Base-by-base conservation (phyloP, 2,329 filamentous ascomycete species). In the Fusarium sp. region DNA sequence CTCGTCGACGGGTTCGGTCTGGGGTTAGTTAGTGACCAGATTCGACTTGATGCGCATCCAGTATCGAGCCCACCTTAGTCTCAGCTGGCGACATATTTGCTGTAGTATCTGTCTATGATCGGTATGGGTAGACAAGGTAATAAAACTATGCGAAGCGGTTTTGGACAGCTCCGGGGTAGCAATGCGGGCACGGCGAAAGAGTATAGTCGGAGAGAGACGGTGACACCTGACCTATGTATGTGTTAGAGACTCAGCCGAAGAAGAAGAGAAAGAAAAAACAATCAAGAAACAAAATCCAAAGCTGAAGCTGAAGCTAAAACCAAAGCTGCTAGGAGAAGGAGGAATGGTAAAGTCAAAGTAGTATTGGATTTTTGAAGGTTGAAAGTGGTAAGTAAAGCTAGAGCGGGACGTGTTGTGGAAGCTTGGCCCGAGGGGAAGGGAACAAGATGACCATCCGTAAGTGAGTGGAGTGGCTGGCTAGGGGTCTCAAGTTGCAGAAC, bases 1-100 rank as follows among this genome's bases (percentile, higher is more conserved):
- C 63, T 85, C 84, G 75, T 89, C 79, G 66, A 81, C 84, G 27
- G 61, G 25, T 59, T 82, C 79, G 56, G 85, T 82, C 80, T 75
- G 27, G 32, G 27, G 40, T 40, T 13, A 28, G 23, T 71, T 59
- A 74, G 71, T 37, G 50, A 58, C 40, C 27, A 20, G 55, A 13
- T 42, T 59, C 28, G 37, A 48, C 41, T 20, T 40, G 25, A 23
- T 40, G 37, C 37, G 55, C 47, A 48, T 32, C 37, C 40, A 50
- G 42, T 48, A 28, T 47, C 28, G 53, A 75, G 61, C 77, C 56
- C 65, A 80, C 79, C 68, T 78, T 78, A 25, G 79, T 78, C 51
- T 80, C 76, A 43, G 72, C 62, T 55, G 75, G 71, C 64, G 78
- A 74, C 78, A 79, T 79, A 64, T 61, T 65, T 68, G 47, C 28